Evolutionary conservation across 2,329 filamentous ascomycete genomes (phyloP).

Genomic region (Metarhizium guizhouense): DNA sequence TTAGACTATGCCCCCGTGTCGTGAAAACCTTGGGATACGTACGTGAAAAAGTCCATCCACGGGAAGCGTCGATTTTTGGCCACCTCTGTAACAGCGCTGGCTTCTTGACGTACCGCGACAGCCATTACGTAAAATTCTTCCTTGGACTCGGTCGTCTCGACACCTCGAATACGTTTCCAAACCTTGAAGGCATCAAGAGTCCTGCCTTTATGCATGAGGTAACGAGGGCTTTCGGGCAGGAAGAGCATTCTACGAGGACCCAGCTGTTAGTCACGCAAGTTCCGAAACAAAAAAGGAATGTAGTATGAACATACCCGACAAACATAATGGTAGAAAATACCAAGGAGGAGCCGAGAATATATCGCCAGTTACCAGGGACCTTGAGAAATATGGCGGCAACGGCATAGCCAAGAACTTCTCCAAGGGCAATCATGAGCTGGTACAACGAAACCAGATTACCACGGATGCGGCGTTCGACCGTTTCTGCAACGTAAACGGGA

Average conservation of each 20-base stretch:
- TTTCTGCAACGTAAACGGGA: constrained; percentile 66
- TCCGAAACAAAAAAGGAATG: not conserved
- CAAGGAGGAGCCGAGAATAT: constrained; percentile 63
- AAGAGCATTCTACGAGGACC: constrained; percentile 59
- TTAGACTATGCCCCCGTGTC: not conserved
- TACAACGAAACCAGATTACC: constrained; percentile 68
- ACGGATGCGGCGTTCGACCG: constrained; percentile 55
- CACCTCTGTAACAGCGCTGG: constrained; percentile 41
- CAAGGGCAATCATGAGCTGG: constrained; percentile 68
- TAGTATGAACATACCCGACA: constrained; percentile 14
- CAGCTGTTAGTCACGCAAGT: not conserved
- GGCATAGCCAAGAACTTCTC: constrained; percentile 65
- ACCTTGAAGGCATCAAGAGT: constrained; percentile 43
- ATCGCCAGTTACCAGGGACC: constrained; percentile 64
- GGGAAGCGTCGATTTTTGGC: constrained; percentile 48
- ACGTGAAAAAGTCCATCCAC: constrained; percentile 67
- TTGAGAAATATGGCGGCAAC: constrained; percentile 64
- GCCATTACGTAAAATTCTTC: constrained; percentile 69
- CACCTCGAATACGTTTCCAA: constrained; percentile 64
- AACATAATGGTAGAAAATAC: constrained; percentile 49
- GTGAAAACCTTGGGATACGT: constrained; percentile 2
- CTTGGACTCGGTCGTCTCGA: constrained; percentile 43
- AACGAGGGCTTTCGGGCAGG: constrained; percentile 61
- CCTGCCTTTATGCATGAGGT: constrained; percentile 57
- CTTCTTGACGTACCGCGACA: constrained; percentile 47